Percentiles rank a stretch among this genome's conserved stretches.
Evolutionary conservation across 768 basidiomycete genomes (phyloP).

Genomic region (Termitomyces sp.): DNA sequence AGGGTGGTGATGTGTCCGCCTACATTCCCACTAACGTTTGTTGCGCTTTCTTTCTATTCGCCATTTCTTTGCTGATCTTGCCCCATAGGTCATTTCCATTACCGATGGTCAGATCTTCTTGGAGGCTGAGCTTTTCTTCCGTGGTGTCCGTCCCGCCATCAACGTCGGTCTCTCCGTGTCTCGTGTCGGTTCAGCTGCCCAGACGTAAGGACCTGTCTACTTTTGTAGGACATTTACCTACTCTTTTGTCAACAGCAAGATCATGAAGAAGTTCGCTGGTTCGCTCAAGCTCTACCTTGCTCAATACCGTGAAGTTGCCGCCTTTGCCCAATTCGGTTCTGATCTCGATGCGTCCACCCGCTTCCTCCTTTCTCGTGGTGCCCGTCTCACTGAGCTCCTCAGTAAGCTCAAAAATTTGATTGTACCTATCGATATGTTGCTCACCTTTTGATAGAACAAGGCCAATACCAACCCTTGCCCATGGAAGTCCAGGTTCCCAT

Average conservation of each 20-base stretch:
- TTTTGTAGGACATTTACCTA: not conserved
- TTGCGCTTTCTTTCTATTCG: slow-evolving; percentile 7
- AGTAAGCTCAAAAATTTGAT: slow-evolving; percentile 41
- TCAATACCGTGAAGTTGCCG: slow-evolving; percentile 99
- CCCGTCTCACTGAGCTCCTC: slow-evolving; percentile 94
- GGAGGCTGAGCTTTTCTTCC: slow-evolving; percentile 99
- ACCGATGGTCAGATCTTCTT: slow-evolving; percentile 99
- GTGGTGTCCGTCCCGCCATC: slow-evolving; percentile 99
- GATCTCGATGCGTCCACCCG: slow-evolving; percentile 99
- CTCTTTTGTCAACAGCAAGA: slow-evolving; percentile 51
- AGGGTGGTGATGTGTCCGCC: slow-evolving; percentile 99
- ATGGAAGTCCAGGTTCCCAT: slow-evolving; percentile 98
- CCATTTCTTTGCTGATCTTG: slow-evolving; percentile 3
- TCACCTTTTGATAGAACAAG: slow-evolving; percentile 68
- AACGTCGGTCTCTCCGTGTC: slow-evolving; percentile 99
- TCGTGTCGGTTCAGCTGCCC: slow-evolving; percentile 99
- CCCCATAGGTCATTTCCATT: slow-evolving; percentile 90
- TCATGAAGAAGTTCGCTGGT: slow-evolving; percentile 99
- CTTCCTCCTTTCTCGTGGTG: slow-evolving; percentile 96
- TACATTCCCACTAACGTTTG: slow-evolving; percentile 93
- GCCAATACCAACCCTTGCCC: slow-evolving; percentile 92
- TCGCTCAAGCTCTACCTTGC: slow-evolving; percentile 99
- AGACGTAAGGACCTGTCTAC: slow-evolving; percentile 66
- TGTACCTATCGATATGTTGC: not conserved
- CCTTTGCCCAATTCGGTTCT: slow-evolving; percentile 99